Percentiles rank a stretch among this genome's conserved stretches.
Evolutionary conservation across 768 basidiomycete genomes (phyloP).

Genomic region (Kwoniella sp.): DNA sequence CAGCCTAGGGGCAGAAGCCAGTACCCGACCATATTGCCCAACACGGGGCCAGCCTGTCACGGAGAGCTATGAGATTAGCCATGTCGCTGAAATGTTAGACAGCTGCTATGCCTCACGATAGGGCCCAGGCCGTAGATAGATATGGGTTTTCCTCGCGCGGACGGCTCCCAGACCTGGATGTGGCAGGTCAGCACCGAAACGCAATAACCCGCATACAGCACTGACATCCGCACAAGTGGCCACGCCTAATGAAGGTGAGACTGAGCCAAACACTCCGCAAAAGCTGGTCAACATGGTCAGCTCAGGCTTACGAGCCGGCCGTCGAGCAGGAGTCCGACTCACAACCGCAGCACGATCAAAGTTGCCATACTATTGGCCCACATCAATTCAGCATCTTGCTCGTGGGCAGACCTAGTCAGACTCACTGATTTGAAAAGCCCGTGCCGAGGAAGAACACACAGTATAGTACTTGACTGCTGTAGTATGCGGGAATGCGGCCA

Average conservation of each 20-base stretch:
- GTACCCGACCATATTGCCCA: slow-evolving; percentile 41
- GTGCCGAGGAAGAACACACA: slow-evolving; percentile 37
- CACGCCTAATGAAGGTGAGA: slow-evolving; percentile 41
- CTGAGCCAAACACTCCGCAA: slow-evolving; percentile 36
- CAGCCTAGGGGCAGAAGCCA: slow-evolving; percentile 39
- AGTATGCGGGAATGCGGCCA: slow-evolving; percentile 38
- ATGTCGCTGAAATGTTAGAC: neutral
- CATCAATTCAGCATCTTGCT: too few species aligned
- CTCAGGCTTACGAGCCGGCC: neutral
- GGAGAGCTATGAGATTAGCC: neutral
- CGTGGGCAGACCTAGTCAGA: too few species aligned
- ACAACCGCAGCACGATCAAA: slow-evolving; percentile 38
- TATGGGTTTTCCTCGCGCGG: slow-evolving; percentile 33
- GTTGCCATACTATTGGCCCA: slow-evolving; percentile 30
- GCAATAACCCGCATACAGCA: neutral
- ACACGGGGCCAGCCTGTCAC: slow-evolving; percentile 34
- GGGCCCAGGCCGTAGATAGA: slow-evolving; percentile 42
- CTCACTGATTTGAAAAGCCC: slow-evolving; percentile 35
- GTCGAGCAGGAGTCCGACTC: neutral
- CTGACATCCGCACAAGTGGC: slow-evolving; percentile 43
- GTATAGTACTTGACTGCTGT: slow-evolving; percentile 22
- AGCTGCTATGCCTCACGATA: slow-evolving; percentile 17
- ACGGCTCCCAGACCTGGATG: slow-evolving; percentile 23
- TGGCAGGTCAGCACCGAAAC: neutral
- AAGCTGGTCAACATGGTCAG: slow-evolving; percentile 15